Conservation (phyloP, 139 green algal species). For the Trebouxia sp. region DNA sequence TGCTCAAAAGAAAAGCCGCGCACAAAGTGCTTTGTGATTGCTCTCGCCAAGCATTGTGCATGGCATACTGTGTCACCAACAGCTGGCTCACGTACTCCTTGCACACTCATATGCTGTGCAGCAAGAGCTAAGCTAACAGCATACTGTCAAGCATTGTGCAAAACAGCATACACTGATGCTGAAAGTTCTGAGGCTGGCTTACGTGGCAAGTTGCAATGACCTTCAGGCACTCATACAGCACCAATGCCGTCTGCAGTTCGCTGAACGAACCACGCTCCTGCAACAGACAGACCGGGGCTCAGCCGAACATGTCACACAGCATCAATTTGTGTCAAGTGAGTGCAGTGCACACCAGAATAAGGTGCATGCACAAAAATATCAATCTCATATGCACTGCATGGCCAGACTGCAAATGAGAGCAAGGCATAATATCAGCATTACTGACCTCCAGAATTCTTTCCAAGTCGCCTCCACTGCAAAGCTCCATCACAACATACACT, state of each 20-base stretch:
- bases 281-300: not conserved
- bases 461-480: conserved; percentile 50
- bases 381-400: not conserved
- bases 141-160: not conserved
- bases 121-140: too few relatives aligned
- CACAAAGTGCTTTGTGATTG: too few relatives aligned
- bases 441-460: conserved; percentile 16
- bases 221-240: conserved; percentile 54
- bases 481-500: conserved; percentile 90
- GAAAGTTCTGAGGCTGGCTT: not conserved
- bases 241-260: conserved; percentile 49
- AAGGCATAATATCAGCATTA: not conserved
- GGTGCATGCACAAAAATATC: too few relatives aligned
- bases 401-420: not conserved
- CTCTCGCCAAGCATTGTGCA: too few relatives aligned
- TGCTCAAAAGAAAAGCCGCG: too few relatives aligned
- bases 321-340: too few relatives aligned
- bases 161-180: not conserved
- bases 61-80: too few relatives aligned
- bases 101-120: too few relatives aligned
- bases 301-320: not conserved
- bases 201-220: conserved; percentile 61
- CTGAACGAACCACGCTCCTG: conserved; percentile 35
- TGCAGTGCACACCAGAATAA: too few relatives aligned
- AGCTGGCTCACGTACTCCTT: too few relatives aligned